Percentiles rank a stretch among this genome's conserved stretches.
phyloP scores from a whole-genome alignment of 2,329 filamentous ascomycete genomes.

The Endothia cerciana region DNA sequence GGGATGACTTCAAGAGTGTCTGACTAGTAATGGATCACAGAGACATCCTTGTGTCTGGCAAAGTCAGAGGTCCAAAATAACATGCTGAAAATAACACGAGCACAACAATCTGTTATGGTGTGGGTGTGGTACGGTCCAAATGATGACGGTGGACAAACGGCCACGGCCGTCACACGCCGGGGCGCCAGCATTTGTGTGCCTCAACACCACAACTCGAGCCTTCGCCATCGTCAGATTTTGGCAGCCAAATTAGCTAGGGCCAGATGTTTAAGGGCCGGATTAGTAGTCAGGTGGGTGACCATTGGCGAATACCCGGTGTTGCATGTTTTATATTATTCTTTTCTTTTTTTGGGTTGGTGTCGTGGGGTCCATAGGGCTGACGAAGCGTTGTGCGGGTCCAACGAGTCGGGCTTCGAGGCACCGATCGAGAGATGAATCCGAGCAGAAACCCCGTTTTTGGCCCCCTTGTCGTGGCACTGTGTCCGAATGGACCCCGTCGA shows the following conservation, averaged over 20 bases:
- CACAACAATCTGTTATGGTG: not conserved
- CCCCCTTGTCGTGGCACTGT: not conserved
- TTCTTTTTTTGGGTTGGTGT: not conserved
- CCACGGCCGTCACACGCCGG: not conserved
- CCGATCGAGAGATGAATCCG: not conserved
- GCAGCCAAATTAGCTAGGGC: no score
- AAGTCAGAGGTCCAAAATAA: no score
- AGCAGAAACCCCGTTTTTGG: not conserved
- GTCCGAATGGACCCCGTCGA: not conserved
- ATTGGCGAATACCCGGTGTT: slow-evolving; percentile 19
- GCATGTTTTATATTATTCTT: slow-evolving; percentile 1
- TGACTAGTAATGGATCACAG: no score
- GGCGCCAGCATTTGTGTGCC: slow-evolving; percentile 1
- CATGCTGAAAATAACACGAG: not conserved
- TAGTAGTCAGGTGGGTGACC: slow-evolving; percentile 15
- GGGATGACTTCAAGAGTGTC: no score
- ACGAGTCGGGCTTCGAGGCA: not conserved
- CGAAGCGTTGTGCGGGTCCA: not conserved
- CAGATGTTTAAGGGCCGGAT: not conserved
- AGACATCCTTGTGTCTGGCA: no score
- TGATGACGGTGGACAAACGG: not conserved
- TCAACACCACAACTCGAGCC: slow-evolving; percentile 7
- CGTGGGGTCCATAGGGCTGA: not conserved
- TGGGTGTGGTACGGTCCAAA: slow-evolving; percentile 1
- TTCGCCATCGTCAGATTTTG: not conserved